Conservation (phyloP, 1,284 basidiomycete species). For the Tilletia indica region DNA sequence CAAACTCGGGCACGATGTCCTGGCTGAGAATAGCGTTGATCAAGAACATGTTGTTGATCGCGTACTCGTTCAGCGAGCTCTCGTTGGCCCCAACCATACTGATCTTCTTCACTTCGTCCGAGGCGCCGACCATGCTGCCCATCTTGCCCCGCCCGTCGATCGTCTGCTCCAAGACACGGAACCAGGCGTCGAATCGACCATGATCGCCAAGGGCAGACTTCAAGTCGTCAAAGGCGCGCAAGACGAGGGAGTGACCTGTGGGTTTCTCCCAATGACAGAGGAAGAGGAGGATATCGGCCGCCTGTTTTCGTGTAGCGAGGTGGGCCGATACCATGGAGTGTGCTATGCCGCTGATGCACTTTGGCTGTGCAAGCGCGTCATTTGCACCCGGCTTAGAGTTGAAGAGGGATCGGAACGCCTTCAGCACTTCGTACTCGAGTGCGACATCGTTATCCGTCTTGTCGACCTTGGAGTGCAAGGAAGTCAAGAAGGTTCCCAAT, state of each 20-base stretch:
- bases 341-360: slow-evolving; percentile 77
- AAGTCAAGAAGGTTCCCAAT: slow-evolving; percentile 70
- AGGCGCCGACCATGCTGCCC: slow-evolving; percentile 91
- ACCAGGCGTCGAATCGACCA: slow-evolving; percentile 79
- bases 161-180: slow-evolving; percentile 74
- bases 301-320: slow-evolving; percentile 74
- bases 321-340: slow-evolving; percentile 81
- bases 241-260: slow-evolving; percentile 59
- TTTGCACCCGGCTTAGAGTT: slow-evolving; percentile 73
- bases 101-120: slow-evolving; percentile 73
- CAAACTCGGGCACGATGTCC: slow-evolving; percentile 59
- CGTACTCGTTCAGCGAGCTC: slow-evolving; percentile 68
- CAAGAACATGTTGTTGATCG: slow-evolving; percentile 46
- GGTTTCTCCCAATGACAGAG: slow-evolving; percentile 61
- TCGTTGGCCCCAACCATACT: slow-evolving; percentile 65
- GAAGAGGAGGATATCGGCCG: slow-evolving; percentile 71
- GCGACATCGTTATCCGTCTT: slow-evolving; percentile 64
- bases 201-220: slow-evolving; percentile 41
- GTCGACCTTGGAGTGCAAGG: slow-evolving; percentile 44
- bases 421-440: slow-evolving; percentile 84
- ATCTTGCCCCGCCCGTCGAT: slow-evolving; percentile 85
- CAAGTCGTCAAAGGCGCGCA: slow-evolving; percentile 59
- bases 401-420: slow-evolving; percentile 80
- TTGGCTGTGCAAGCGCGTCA: slow-evolving; percentile 75
- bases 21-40: slow-evolving; percentile 46